phyloP scores from a whole-genome alignment of 2,329 filamentous ascomycete species.

The Colletotrichum trifolii region DNA sequence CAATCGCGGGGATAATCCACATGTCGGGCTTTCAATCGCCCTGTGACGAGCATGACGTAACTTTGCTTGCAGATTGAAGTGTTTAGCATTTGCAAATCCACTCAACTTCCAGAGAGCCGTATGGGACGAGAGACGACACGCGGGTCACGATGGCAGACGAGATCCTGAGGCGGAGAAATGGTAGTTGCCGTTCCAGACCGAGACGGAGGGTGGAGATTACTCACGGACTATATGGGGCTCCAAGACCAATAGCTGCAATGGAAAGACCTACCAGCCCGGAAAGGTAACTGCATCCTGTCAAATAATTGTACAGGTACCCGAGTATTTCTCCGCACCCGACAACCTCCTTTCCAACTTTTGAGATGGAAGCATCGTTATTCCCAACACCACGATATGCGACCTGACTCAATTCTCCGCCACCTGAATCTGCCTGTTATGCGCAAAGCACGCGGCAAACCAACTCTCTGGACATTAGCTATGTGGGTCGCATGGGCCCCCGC shows the following conservation, averaged over 20 bases:
- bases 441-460: neutral
- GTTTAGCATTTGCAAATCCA: slow-evolving; percentile 2
- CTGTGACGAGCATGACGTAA: slow-evolving; percentile 22
- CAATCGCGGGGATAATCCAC: slow-evolving; percentile 27
- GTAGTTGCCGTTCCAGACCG: neutral
- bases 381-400: slow-evolving; percentile 14
- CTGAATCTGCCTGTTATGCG: neutral
- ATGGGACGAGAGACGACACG: slow-evolving; percentile 11
- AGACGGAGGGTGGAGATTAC: neutral
- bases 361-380: neutral
- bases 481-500: slow-evolving; percentile 34
- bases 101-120: slow-evolving; percentile 8
- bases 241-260: neutral
- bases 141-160: slow-evolving; percentile 8
- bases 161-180: slow-evolving; percentile 30
- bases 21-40: slow-evolving; percentile 2
- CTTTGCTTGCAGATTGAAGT: neutral
- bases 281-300: too few species aligned
- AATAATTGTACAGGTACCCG: too few species aligned
- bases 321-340: slow-evolving; percentile 14
- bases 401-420: slow-evolving; percentile 33
- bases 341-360: neutral
- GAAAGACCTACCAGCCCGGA: too few species aligned
- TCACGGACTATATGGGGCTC: neutral
- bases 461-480: slow-evolving; percentile 14